Base-by-base conservation (phyloP, 495 filamentous ascomycete genomes). In the Chlorociboria aeruginascens region DNA sequence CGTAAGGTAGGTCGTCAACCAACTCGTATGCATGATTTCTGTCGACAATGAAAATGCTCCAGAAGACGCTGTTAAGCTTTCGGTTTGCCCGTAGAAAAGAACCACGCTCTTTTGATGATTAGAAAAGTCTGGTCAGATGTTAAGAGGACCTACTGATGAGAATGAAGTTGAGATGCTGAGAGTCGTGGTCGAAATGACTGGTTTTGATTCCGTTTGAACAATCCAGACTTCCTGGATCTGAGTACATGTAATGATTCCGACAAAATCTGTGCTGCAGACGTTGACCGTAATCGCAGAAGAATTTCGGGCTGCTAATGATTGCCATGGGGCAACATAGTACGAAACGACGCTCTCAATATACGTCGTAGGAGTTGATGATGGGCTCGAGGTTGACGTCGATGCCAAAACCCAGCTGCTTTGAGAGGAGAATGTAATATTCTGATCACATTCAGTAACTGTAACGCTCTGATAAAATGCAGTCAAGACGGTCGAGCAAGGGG, bases 311-410 rank as follows among this genome's bases (percentile, higher is more conserved):
- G 44, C 50, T 12, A 52, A 20, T 11, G 43, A 35, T 39, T 52
- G 50, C 50, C 50, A 52, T 12, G 50, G 44, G 32, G 44, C 45
- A 16, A 41, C 12, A 32, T 52, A 52, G n/a, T 52, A 52, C 0
- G 50, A 47, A 7, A 48, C 45, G 12, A 47, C 40, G 16, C 32
- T 41, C 42, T 52, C 44, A 33, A 52, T 16, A 25, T 48, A 52
- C 9, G 45, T 47, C 7, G 39, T 48, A 10, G 41, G 9, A 20
- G 16, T 9, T 0, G 10, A n/a, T 9, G 37, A 16, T 12, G 32
- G 11, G 7, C 12, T 32, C 25, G 30, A 43, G 12, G n/a, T 4
- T 40, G 7, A 14, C 12, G n/a, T 4, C 33, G 7, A 14, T 6
- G 38, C 40, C 6, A 52, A 11, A 41, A 40, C 13, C 38, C 48